These are phyloP conservation scores for Petunia hybrid DNA, from an alignment of 305 asterid genomes.

Conservation along the genomic window DNA sequence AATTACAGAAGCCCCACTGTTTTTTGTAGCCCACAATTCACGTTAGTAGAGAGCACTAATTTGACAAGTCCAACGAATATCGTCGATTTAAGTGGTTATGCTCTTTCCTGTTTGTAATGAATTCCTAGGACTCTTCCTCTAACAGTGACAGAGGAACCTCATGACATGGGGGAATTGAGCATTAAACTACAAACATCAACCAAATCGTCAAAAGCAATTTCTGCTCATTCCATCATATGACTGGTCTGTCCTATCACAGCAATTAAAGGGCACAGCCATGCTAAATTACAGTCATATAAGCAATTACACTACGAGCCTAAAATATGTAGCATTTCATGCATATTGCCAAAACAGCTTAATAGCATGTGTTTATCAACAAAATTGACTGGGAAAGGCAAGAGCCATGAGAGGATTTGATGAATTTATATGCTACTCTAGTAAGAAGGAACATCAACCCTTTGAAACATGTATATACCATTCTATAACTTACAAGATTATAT, in stretches of 20 bases:
- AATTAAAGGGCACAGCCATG: background rate
- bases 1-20: background rate
- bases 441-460: background rate
- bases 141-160: background rate
- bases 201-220: background rate
- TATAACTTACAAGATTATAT: constrained; percentile 45
- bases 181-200: background rate
- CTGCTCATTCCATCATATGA: background rate
- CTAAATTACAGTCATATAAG: background rate
- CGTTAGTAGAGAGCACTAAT: background rate
- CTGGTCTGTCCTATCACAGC: background rate
- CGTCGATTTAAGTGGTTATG: background rate
- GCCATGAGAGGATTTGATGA: background rate
- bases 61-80: background rate
- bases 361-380: background rate
- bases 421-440: constrained; percentile 27
- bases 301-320: background rate
- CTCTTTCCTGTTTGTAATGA: background rate
- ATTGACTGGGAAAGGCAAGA: background rate
- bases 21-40: background rate
- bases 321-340: background rate
- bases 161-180: too few relatives aligned
- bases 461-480: constrained; percentile 44
- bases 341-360: background rate
- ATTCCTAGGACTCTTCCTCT: background rate